Percentiles rank a stretch among this genome's conserved stretches.
These are phyloP conservation scores for Dothistroma pini DNA, from an alignment of 2,329 filamentous ascomycete genomes.

Conservation along the genomic window DNA sequence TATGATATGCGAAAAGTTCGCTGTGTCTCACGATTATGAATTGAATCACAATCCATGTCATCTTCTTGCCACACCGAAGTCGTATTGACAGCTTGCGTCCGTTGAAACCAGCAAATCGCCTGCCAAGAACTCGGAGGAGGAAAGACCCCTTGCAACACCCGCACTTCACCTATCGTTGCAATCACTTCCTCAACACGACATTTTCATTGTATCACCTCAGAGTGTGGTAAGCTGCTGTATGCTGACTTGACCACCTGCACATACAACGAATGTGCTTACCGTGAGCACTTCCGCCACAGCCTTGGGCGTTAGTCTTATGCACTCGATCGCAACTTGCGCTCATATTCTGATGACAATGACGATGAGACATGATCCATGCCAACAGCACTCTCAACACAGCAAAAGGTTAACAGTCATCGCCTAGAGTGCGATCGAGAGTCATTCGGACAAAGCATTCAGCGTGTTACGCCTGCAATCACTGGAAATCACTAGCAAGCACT, in stretches of 20 bases:
- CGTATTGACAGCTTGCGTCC: background rate
- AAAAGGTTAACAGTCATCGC: background rate
- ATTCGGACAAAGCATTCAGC: background rate
- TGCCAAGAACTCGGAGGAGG: background rate
- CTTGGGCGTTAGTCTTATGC: background rate
- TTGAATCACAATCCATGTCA: background rate
- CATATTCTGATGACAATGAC: background rate
- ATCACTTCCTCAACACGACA: background rate
- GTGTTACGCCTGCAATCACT: too few relatives aligned
- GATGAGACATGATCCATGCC: background rate
- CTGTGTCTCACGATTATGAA: background rate
- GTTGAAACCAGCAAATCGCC: background rate
- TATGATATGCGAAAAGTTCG: constrained; percentile 19
- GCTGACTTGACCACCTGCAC: too few relatives aligned
- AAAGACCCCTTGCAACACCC: background rate
- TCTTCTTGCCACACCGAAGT: background rate
- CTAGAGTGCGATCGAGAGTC: background rate
- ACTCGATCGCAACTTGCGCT: background rate
- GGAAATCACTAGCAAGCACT: too few relatives aligned
- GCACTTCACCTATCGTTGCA: background rate
- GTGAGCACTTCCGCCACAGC: background rate
- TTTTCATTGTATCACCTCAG: background rate
- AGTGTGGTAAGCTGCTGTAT: too few relatives aligned
- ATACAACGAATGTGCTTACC: background rate
- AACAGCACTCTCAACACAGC: background rate